Base-by-base conservation (phyloP, 2,329 filamentous ascomycete species). In the Phaeomoniella chlamydospora region DNA sequence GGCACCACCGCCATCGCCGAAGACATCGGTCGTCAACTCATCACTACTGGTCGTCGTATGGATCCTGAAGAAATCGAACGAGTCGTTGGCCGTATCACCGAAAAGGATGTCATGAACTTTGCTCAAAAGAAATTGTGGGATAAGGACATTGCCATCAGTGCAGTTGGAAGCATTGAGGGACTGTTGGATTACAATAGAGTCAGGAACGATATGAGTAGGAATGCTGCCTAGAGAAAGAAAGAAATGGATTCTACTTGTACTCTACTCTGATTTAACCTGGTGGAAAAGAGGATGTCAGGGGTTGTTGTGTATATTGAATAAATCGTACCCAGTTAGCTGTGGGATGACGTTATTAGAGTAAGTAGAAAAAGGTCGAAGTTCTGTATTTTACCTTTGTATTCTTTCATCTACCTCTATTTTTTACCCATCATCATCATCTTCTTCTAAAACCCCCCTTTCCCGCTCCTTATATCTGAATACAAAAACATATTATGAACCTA, bases 11-110 rank as follows among this genome's bases (percentile, higher is more conserved):
- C 90, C 51, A 80, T 94, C 37, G 90, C 90, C 42, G 90, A 98
- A 72, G 90, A 98, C 59, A 94, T 98, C 61, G 90, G 90, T 55
- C 84, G 90, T 62, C 90, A 98, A 68, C 86, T 98, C 64, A 78
- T 98, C 68, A 96, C 87, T 55, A 96, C 90, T 40, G 90, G 90
- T 57, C 82, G 87, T 53, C 80, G 88, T 47, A 80, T 92, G 75
- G 77, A 69, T 57, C 84, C 90, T 41, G 80, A 81, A 60, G 90
- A 98, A 72, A 88, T 98, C 46, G 90, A 98, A 76, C 77, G 84
- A 52, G 76, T 80, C 48, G 85, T 98, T 50, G 80, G 87, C 54
- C 71, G 67, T 50, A 88, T 98, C 56, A 85, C 85, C 46, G 86
- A 87, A 64, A 92, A 92, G 72, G 85, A 96, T 53, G 84, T 98